Percentiles rank a stretch among this genome's conserved stretches.
Evolutionary conservation across 371 early-diverging fungal genomes (phyloP).

Genomic region (Mortierella sp.): DNA sequence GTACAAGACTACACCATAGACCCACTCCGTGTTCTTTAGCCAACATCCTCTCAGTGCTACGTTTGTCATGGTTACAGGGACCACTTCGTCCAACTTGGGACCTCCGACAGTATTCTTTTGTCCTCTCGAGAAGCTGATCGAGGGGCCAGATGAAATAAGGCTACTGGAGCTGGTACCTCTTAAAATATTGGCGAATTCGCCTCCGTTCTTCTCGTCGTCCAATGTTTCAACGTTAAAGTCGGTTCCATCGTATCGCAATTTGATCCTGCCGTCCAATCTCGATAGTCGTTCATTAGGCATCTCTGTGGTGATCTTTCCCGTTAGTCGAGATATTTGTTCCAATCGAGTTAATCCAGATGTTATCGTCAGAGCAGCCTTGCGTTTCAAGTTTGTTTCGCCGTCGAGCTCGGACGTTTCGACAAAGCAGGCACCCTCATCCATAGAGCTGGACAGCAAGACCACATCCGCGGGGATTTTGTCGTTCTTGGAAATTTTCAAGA

Average conservation of each 20-base stretch:
- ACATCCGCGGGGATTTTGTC: conserved; percentile 89
- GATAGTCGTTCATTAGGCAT: conserved; percentile 68
- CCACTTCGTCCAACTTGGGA: conserved; percentile 33
- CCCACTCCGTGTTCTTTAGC: conserved; percentile 86
- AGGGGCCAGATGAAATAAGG: background rate
- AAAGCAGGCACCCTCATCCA: conserved; percentile 77
- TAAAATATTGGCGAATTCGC: background rate
- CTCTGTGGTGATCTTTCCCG: conserved; percentile 61
- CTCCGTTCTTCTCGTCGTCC: background rate
- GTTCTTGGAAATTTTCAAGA: conserved; percentile 78
- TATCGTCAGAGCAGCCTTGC: conserved; percentile 49
- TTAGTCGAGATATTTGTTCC: conserved; percentile 36
- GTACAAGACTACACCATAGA: conserved; percentile 83
- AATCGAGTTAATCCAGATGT: conserved; percentile 54
- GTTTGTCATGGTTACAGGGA: conserved; percentile 55
- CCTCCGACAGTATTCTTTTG: background rate
- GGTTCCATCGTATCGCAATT: conserved; percentile 29
- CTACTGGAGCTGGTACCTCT: conserved; percentile 22
- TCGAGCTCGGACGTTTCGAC: conserved; percentile 88
- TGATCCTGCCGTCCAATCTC: conserved; percentile 64
- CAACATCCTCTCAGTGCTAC: conserved; percentile 79
- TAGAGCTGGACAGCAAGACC: conserved; percentile 76
- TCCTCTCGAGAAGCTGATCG: background rate
- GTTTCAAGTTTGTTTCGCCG: conserved; percentile 90
- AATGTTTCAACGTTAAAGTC: conserved; percentile 32